Percentiles rank a stretch among this genome's conserved stretches.
These are phyloP conservation scores for Craterostigma plantagineum DNA, from an alignment of 257 asterid species.

Conservation along the genomic window DNA sequence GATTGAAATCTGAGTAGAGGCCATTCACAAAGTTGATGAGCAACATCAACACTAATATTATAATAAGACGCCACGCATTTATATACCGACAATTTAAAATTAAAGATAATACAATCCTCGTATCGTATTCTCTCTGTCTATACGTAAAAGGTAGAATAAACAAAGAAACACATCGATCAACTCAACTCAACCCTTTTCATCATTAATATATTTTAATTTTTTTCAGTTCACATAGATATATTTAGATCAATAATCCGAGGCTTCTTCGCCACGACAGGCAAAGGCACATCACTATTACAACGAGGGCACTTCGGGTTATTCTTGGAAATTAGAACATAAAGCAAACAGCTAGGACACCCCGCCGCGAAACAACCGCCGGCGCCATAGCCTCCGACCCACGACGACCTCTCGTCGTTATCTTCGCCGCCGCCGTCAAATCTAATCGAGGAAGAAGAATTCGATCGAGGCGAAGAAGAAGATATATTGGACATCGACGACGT, in stretches of 20 bases:
- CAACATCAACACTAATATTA: no score
- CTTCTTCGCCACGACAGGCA: conserved; percentile 16
- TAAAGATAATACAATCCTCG: no score
- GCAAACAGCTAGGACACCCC: conserved; percentile 22
- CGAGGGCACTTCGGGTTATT: conserved; percentile 27
- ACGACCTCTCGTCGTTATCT: conserved; percentile 10
- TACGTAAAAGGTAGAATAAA: no score
- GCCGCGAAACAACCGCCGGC: conserved; percentile 17
- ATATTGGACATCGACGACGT: conserved; percentile 25
- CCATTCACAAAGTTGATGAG: no score
- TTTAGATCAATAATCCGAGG: conserved; percentile 34
- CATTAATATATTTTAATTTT: conserved; percentile 13
- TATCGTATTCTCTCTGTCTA: no score
- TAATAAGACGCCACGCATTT: no score
- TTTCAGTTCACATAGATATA: conserved; percentile 15
- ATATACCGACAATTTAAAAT: no score
- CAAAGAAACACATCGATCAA: no score
- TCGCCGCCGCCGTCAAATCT: conserved; percentile 12
- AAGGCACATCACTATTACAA: conserved; percentile 18
- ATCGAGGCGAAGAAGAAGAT: conserved; percentile 20
- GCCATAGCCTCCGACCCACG: background rate
- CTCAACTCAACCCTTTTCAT: conserved; percentile 12
- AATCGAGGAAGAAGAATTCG: conserved; percentile 51
- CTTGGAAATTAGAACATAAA: conserved; percentile 20
- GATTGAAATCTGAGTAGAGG: no score